Conservation (phyloP, 2,329 filamentous ascomycete species). For the Tolypocladium inflatum region DNA sequence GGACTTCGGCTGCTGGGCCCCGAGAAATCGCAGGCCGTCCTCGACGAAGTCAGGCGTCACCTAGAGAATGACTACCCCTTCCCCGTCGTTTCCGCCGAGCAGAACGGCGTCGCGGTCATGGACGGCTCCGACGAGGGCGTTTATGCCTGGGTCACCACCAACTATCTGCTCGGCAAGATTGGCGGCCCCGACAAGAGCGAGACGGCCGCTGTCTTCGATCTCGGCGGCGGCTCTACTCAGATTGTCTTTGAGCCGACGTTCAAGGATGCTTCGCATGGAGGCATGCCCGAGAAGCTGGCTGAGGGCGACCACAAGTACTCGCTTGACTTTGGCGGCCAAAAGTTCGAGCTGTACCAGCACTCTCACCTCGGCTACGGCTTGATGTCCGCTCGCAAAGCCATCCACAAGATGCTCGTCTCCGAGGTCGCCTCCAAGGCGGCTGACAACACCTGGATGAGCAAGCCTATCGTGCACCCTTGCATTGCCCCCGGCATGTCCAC, state of each 20-base stretch:
- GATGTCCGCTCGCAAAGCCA: constrained; percentile 84
- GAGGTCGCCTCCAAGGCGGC: constrained; percentile 55
- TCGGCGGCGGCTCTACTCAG: constrained; percentile 94
- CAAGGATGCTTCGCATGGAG: constrained; percentile 59
- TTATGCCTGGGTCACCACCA: constrained; percentile 98
- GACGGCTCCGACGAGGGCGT: constrained; percentile 95
- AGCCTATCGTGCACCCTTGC: constrained; percentile 74
- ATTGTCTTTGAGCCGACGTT: constrained; percentile 98
- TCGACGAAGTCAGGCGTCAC: constrained; percentile 73
- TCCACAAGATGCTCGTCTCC: constrained; percentile 68
- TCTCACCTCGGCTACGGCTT: constrained; percentile 95
- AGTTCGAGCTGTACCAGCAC: constrained; percentile 94
- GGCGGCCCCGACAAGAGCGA: constrained; percentile 82
- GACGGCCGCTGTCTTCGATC: constrained; percentile 90
- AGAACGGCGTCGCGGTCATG: constrained; percentile 92
- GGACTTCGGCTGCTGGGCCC: constrained; percentile 79
- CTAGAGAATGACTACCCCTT: constrained; percentile 90
- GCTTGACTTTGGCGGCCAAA: constrained; percentile 78
- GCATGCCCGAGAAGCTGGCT: constrained; percentile 75
- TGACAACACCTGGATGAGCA: constrained; percentile 57
- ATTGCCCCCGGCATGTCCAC: constrained; percentile 72
- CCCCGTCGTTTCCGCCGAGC: constrained; percentile 77
- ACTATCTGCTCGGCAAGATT: constrained; percentile 97
- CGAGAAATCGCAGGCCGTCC: constrained; percentile 72
- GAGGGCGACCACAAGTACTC: constrained; percentile 95